Base-by-base conservation (phyloP, 1,139 yeast species). In the Sugiyamaella castrensis region DNA sequence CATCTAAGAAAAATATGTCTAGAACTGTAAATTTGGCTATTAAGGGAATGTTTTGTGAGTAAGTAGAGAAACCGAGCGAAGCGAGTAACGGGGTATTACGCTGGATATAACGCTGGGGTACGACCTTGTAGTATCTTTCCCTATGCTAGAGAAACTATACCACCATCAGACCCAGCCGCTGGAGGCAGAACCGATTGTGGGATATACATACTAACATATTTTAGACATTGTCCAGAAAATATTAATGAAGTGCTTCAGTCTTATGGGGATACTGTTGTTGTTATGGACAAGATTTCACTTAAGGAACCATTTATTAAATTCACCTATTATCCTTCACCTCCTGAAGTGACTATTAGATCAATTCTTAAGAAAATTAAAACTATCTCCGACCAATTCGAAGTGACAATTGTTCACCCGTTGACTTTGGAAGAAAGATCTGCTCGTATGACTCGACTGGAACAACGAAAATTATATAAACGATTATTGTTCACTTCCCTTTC, bases 31-130 rank as follows among this genome's bases (percentile, higher is more conserved):
- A 77, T 54, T 67, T 84, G 47, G 72, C 71, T 37, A 73, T 85
- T n/a, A 73, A 72, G 4, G 91, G 91, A 1, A 84, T 85, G 87
- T 80, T 68, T 61, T 85, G 92, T 67, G 75, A 62, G 56, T 58
- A 53, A 42, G 63, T 59, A 24, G 8, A 34, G 13, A 37, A 24
- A n/a, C n/a, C n/a, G n/a, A n/a, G n/a, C n/a, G n/a, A n/a, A n/a
- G n/a, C n/a, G n/a, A n/a, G n/a, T n/a, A n/a, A n/a, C n/a, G n/a
- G n/a, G n/a, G n/a, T n/a, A n/a, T n/a, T n/a, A n/a, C n/a, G n/a
- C n/a, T n/a, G n/a, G n/a, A n/a, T n/a, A n/a, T n/a, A n/a, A n/a
- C n/a, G n/a, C n/a, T n/a, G n/a, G n/a, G n/a, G n/a, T n/a, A n/a
- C n/a, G n/a, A n/a, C n/a, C n/a, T n/a, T n/a, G n/a, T n/a, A n/a